These are phyloP conservation scores for Camellia japonica DNA, from an alignment of 148 eudicot species.

Conservation along the genomic window DNA sequence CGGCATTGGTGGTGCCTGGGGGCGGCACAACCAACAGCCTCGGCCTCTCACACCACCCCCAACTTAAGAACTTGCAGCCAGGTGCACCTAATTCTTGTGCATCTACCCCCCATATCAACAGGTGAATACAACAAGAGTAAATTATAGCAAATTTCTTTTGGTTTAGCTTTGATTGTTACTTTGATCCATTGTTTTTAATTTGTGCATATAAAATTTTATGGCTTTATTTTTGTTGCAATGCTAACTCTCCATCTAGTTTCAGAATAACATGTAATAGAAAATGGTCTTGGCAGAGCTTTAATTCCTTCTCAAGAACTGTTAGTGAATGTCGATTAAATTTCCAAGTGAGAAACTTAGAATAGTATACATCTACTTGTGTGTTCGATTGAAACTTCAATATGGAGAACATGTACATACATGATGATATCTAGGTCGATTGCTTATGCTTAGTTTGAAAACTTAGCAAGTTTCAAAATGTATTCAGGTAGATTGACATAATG, in stretches of 20 bases:
- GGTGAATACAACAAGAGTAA: constrained; percentile 25
- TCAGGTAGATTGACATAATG: too few species aligned
- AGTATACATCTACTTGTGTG: not conserved
- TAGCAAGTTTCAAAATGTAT: too few species aligned
- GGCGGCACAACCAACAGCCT: constrained; percentile 30
- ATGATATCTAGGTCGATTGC: too few species aligned
- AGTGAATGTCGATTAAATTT: too few species aligned
- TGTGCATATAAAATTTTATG: too few species aligned
- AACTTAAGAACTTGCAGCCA: constrained; percentile 34
- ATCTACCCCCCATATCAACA: constrained; percentile 30
- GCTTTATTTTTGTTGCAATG: too few species aligned
- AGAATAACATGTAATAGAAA: not conserved
- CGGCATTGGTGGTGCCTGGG: constrained; percentile 26
- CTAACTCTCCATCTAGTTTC: not conserved
- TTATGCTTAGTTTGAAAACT: too few species aligned
- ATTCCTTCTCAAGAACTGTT: too few species aligned
- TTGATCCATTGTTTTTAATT: not conserved
- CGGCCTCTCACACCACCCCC: constrained; percentile 31
- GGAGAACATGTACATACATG: not conserved
- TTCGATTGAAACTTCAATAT: not conserved
- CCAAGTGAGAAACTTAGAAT: not conserved
- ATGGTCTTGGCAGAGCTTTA: not conserved
- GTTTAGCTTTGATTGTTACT: not conserved
- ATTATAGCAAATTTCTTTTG: not conserved
- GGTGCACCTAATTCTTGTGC: constrained; percentile 24